Evolutionary conservation across 495 filamentous ascomycete genomes (phyloP).

Genomic region (Saxophila tyrrhenica): DNA sequence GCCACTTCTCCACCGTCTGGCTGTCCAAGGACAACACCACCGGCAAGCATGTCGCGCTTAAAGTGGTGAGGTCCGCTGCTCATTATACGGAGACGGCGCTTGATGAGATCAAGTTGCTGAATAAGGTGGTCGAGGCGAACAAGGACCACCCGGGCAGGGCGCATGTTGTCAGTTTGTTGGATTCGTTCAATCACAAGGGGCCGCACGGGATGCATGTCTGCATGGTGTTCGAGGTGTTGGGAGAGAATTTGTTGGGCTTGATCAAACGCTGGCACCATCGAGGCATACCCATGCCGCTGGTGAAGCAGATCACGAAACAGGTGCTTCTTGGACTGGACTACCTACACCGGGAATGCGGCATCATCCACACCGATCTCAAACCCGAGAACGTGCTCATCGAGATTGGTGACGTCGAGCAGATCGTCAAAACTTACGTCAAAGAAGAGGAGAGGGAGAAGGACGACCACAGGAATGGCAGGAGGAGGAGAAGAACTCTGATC

Average conservation of each 20-base stretch:
- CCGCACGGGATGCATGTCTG: slow-evolving; percentile 94
- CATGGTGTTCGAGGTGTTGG: slow-evolving; percentile 98
- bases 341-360: slow-evolving; percentile 93
- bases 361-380: slow-evolving; percentile 97
- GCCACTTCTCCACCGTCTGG: slow-evolving; percentile 98
- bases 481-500: slow-evolving; percentile 84
- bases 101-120: slow-evolving; percentile 96
- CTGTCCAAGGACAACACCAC: slow-evolving; percentile 83
- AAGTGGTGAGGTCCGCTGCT: slow-evolving; percentile 91
- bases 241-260: slow-evolving; percentile 87
- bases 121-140: slow-evolving; percentile 91
- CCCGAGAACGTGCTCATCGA: slow-evolving; percentile 98
- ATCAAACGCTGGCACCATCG: slow-evolving; percentile 98
- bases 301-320: slow-evolving; percentile 98
- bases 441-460: slow-evolving; percentile 71
- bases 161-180: slow-evolving; percentile 88
- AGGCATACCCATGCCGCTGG: slow-evolving; percentile 88
- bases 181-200: slow-evolving; percentile 96
- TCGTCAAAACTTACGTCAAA: slow-evolving; percentile 91
- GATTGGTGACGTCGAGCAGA: slow-evolving; percentile 95
- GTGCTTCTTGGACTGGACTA: slow-evolving; percentile 92
- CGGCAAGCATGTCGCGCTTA: slow-evolving; percentile 90
- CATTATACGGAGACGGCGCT: slow-evolving; percentile 99
- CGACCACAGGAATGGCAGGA: slow-evolving; percentile 85
- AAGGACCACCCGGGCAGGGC: slow-evolving; percentile 71